Evolutionary conservation across 2,329 filamentous ascomycete genomes (phyloP), one percentile per base, ranked within the genome.

Genomic region (Aspergillus tamarii): DNA sequence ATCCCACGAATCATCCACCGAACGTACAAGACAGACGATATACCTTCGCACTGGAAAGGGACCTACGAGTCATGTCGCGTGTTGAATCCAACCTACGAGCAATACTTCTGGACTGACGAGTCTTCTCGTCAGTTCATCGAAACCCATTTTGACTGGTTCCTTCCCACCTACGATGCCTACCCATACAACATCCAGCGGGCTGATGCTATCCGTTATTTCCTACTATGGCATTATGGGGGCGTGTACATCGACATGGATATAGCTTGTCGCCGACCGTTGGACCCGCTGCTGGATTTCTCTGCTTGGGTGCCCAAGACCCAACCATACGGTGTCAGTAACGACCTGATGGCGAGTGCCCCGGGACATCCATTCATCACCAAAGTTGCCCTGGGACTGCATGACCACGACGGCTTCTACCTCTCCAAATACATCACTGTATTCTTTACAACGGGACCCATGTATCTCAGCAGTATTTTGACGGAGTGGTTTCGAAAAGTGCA

Each of bases 181-280:
- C 57, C 43, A 43, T 69, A 69, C 53, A 57, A 60, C 2, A 66
- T 73, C 4, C 69, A 73, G 60, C 66, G 68, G 4, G 71, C 69
- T 8, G 71, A 73, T 59, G 64, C 68, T 0, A 39, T 73, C 30
- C 69, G 69, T 48, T 73, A 73, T 52, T 73, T 73, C 59, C 57
- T 70, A 4, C 57, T 73, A 16, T 61, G 65, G 48, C 63, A 72
- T 45, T 72, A 70, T 57, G 71, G 71, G 8, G 71, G 71, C 2
- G 64, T 73, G 30, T 73, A 73, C 54, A 65, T 73, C 39, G 71
- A 73, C 32, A 55, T 73, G 57, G 71, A 73, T 53, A 67, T 60
- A 12, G 50, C 45, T 10, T 60, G 57, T 30, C 57, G 57, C 6
- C 45, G 57, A 19, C 57, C 30, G 7, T n/a, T 60, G 36, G 57